Base-by-base conservation (phyloP, 805 yeast species). In the Zygosaccharomyces lentus region DNA sequence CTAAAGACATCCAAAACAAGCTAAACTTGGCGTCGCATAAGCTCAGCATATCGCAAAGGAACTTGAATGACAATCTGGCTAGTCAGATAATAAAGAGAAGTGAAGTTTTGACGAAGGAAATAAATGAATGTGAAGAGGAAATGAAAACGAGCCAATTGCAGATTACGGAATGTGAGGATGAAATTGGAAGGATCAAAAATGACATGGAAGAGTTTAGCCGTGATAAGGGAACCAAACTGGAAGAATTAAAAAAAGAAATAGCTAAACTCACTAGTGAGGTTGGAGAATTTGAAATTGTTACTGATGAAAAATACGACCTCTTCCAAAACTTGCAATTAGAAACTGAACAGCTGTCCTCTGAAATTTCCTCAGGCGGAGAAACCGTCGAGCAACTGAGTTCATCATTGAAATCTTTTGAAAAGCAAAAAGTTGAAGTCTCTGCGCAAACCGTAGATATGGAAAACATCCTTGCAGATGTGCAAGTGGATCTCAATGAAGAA, bases 151-250 rank as follows among this genome's bases (percentile, higher is more conserved):
- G 74, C 13, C 59, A 68, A 15, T 52, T 57, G 2, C 55, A 62
- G 12, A 61, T 70, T 3, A 43, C 54, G 1, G 56, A 55, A 2
- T 71, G 70, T 32, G 61, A 69, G 26, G 47, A 46, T 0, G 84
- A 82, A 24, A 75, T 86, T 9, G 53, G 56, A 2, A 60, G 61
- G 6, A 81, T 86, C 43, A 86, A 85, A 58, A 75, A 70, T 13
- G 98, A 93, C 62, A 86, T 89, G 70, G 72, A 75, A 43, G 98
- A 93, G 56, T 91, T 89, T 61, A 79, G 77, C 48, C 70, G 69
- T 36, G 84, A 95, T 62, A 90, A 89, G 55, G 87, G 90, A 1
- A 76, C 83, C 1, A 95, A 91, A 62, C 71, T 95, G 48, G 78
- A 78, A 40, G 79, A 84, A 56, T 67, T 85, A 34, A 75, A 78